Base-by-base conservation (phyloP, 148 eudicot genomes). In the Rhododendron ferrugineum region DNA sequence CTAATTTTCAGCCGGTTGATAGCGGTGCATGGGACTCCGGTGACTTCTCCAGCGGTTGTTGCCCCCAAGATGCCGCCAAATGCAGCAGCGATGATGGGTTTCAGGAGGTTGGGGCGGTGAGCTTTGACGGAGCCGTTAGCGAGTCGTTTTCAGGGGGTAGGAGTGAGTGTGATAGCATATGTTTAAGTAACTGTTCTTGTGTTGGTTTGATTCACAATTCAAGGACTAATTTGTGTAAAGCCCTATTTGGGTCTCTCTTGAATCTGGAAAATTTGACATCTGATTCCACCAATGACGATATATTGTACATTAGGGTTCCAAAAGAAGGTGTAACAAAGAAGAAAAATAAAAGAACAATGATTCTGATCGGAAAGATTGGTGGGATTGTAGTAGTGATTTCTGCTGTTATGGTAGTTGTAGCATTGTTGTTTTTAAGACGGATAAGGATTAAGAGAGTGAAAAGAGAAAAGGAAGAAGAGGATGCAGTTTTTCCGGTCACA, bases 111-210 rank as follows among this genome's bases (percentile, higher is more conserved):
- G 98, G 95, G 30, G 78, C 62, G 5, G 78, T 92, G 85, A 88
- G 89, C 56, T 92, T 94, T 15, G 94, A 93, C 13, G 92, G 86
- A 40, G 90, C 85, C 0, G 72, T 73, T n/a, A 82, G 85, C 20
- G 86, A 84, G 20, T 84, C 93, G 42, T 89, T 89, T 87, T 81
- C 84, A 0, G 92, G 84, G 66, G 89, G 74, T 60, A 89, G 89
- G 80, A 85, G 78, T 32, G 87, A 77, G 62, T 95, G 98, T 87
- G 94, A 91, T 79, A 88, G 82, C 16, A 30, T 28, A 28, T 95
- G 98, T 89, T 88, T 94, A 72, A 78, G 81, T 52, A 92, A 95
- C 87, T 95, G 96, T 85, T 90, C 93, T 28, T 95, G 98, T 78
- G 82, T 89, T 88, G 98, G 94, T 68, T 82, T 95, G 58, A 77